Conservation (phyloP, 2,329 filamentous ascomycete species). For the Domatiomyces globalis region DNA sequence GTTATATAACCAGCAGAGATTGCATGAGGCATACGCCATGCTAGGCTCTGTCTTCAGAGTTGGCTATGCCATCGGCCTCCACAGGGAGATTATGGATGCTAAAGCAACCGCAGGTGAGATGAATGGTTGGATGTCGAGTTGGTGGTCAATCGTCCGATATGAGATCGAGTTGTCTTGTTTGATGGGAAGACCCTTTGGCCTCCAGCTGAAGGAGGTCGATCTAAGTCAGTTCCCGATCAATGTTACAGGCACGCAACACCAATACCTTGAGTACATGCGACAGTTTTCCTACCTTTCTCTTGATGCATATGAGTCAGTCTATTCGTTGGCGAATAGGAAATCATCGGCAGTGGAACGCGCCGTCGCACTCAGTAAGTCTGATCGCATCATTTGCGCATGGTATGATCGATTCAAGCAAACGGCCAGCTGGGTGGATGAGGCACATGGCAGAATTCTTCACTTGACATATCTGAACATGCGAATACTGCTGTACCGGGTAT, state of each 20-base stretch:
- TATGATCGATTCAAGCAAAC: constrained; percentile 3
- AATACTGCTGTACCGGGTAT: constrained; percentile 6
- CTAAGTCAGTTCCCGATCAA: constrained; percentile 59
- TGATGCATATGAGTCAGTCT: constrained; percentile 6
- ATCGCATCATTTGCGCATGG: constrained; percentile 2
- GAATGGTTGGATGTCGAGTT: constrained; percentile 3
- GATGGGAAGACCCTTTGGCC: constrained; percentile 3
- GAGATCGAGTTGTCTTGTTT: constrained; percentile 6
- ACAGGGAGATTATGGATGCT: constrained; percentile 1
- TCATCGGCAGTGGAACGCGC: constrained; percentile 1
- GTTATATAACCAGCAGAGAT: constrained; percentile 6
- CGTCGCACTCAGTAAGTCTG: constrained; percentile 1
- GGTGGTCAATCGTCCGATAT: constrained; percentile 6
- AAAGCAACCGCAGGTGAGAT: constrained; percentile 2
- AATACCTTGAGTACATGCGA: constrained; percentile 8
- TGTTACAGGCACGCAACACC: constrained; percentile 3
- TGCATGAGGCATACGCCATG: constrained; percentile 8
- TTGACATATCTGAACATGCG: constrained; percentile 6
- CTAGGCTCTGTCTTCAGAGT: constrained; percentile 4
- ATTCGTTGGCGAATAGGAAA: constrained; percentile 3
- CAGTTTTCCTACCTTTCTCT: constrained; percentile 6
- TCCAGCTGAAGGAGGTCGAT: constrained; percentile 18
- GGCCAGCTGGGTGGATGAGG: constrained; percentile 4
- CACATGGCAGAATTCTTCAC: constrained; percentile 4
- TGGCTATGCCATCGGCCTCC: constrained; percentile 8